Evolutionary conservation across 2,329 filamentous ascomycete species (phyloP).

Genomic region (Huntiella savannae): DNA sequence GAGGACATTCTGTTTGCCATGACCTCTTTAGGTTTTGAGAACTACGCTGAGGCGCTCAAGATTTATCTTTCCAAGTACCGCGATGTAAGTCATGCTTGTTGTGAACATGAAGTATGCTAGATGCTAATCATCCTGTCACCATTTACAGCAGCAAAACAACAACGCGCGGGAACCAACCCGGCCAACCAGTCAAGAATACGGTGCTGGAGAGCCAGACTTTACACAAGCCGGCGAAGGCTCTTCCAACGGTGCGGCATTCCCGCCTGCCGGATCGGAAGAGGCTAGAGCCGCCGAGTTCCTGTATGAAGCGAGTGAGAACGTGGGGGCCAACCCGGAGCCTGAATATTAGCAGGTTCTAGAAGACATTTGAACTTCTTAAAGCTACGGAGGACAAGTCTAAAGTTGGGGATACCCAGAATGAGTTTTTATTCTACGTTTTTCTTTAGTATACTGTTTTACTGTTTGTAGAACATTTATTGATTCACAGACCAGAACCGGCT

Average conservation of each 20-base stretch:
- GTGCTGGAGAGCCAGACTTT: background rate
- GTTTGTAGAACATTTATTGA: too few relatives aligned
- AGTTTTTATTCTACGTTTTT: background rate
- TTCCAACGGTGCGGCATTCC: constrained; percentile 15
- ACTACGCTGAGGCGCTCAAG: constrained; percentile 93
- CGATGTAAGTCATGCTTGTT: constrained; percentile 47
- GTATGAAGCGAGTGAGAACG: background rate
- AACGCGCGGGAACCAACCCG: constrained; percentile 7
- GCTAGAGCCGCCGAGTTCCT: constrained; percentile 1
- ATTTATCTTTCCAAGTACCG: constrained; percentile 96
- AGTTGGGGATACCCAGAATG: background rate
- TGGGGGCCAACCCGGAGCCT: background rate
- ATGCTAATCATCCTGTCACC: background rate
- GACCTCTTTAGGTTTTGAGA: constrained; percentile 97
- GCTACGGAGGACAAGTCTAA: background rate
- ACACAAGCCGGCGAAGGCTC: constrained; percentile 14
- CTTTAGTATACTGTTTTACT: background rate
- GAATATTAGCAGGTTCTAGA: background rate
- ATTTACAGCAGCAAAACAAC: constrained; percentile 3
- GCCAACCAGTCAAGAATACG: constrained; percentile 7
- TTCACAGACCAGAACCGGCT: too few relatives aligned
- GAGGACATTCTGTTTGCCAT: constrained; percentile 98
- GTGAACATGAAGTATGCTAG: background rate
- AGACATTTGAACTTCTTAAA: too few relatives aligned
- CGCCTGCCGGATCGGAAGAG: background rate